Evolutionary conservation across 2,329 filamentous ascomycete species (phyloP), one percentile per base, ranked within the genome.

Genomic region (Aspergillus uvarum): DNA sequence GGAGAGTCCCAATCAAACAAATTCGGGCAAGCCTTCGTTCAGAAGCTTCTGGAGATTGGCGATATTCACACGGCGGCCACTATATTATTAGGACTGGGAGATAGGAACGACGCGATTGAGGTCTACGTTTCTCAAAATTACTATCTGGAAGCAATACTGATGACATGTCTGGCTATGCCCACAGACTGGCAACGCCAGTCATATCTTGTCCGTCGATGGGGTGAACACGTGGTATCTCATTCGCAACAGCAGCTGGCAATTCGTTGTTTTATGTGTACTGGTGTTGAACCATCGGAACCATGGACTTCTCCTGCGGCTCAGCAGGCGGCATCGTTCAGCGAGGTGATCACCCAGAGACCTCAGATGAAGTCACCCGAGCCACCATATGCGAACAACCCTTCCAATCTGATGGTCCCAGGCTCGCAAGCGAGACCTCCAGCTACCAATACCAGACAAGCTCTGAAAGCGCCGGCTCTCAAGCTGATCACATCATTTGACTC

Each of bases 41-140:
- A 96, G 74, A 88, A 92, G 53, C 82, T 99, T 1, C 83, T 99
- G 1, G 92, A 96, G 74, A 91, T 89, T 64, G 92, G 92, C 29
- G 95, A 99, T 68, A 82, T 97, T 2, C 93, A 99, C 72, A 92
- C 92, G 0, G 92, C 95, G 5, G 93, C 92, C 19, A 94, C 94
- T 0, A 94, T 98, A 63, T 87, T 99, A 75, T 87, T 99, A 35
- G 92, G 93, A 14, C 87, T 99, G 76, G 93, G 93, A 2, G 94
- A 98, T 71, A 83, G 91, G 67, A 94, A 96, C 65, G 94, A 99
- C 73, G 95, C 95, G 0, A 93, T 99, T 61, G 95, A 99, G 75
- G 89, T 97, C 31, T 99, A 99, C 69, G 87, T 96, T 32, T 96
- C 93, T 11, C 92, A 95, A 65, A 92, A 89, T 74, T 88, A 89